Base-by-base conservation (phyloP, 2,329 filamentous ascomycete genomes). In the Simplicillium aogashimaense region DNA sequence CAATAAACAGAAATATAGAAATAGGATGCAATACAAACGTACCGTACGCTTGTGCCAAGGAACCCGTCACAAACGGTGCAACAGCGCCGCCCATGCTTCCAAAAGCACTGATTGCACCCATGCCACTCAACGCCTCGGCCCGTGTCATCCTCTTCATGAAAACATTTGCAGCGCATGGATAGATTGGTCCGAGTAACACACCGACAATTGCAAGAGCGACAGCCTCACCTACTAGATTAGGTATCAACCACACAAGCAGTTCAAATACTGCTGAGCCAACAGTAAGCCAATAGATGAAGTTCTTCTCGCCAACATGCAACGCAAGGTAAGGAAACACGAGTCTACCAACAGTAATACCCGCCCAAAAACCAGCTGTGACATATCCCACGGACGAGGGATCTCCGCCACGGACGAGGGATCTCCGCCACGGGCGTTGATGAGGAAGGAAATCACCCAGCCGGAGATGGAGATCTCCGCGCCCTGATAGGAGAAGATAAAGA, bases 401-500 rank as follows among this genome's bases (percentile, higher is more conserved):
- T 12, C 84, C 86, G 42, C 78, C 66, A 30, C 83, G 3, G 72
- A 68, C 0, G 72, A 67, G 7, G 84, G 83, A 49, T 83, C 70
- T 12, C 84, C 86, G 42, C 78, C 66, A 30, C 86, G 79, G 46
- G 78, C 74, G 37, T 74, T 72, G 58, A 92, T 87, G 31, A 94
- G 66, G 64, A 89, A 94, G 3, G 83, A 87, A 45, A 90, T 87
- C 37, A 90, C 81, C 87, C 86, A 94, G 39, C 86, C 86, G 0
- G 82, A 86, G 47, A 90, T 85, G 43, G 80, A 81, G 13, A 94
- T 86, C 60, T 94, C 86, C 29, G 83, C 82, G 29, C 86, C 86
- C 59, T 92, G 85, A 58, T 94, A 94, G 18, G 80, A 77, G 57
- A 94, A 92, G 57, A 92, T 84, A 65, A 92, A 92, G 9, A 86